These are phyloP conservation scores for Mycocentrospora acerina DNA, from an alignment of 2,329 filamentous ascomycete genomes.

Conservation along the genomic window DNA sequence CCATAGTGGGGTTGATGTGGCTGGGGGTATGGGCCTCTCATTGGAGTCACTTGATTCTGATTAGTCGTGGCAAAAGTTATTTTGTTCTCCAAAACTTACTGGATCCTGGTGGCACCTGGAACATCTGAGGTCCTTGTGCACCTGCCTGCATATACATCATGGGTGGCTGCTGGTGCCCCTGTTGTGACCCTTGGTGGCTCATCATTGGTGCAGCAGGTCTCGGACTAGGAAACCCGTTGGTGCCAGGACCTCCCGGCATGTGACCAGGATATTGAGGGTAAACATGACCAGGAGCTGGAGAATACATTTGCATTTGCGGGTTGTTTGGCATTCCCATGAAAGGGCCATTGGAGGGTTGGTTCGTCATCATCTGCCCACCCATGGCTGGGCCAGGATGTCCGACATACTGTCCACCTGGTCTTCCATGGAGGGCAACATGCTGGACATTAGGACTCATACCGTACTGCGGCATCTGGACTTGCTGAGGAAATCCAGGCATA, in stretches of 20 bases:
- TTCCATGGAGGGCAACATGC: slow-evolving; percentile 71
- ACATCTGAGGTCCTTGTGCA: slow-evolving; percentile 74
- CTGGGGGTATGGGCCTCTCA: slow-evolving; percentile 42
- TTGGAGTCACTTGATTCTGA: slow-evolving; percentile 37
- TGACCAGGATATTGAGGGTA: slow-evolving; percentile 62
- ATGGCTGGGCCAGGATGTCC: slow-evolving; percentile 70
- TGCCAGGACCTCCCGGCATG: slow-evolving; percentile 58
- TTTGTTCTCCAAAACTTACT: slow-evolving; percentile 59
- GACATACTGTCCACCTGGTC: slow-evolving; percentile 73
- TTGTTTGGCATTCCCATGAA: slow-evolving; percentile 70
- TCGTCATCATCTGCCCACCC: slow-evolving; percentile 77
- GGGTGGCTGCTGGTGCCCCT: slow-evolving; percentile 65
- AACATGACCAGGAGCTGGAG: slow-evolving; percentile 64
- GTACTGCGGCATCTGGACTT: slow-evolving; percentile 65
- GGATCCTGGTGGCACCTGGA: slow-evolving; percentile 70
- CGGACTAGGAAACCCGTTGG: slow-evolving; percentile 80
- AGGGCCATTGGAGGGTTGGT: slow-evolving; percentile 64
- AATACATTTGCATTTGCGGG: slow-evolving; percentile 81
- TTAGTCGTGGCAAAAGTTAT: slow-evolving; percentile 8
- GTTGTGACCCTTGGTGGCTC: slow-evolving; percentile 91
- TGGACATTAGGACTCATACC: slow-evolving; percentile 70
- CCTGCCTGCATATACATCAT: slow-evolving; percentile 75
- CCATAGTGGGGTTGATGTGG: slow-evolving; percentile 44
- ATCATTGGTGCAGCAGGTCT: slow-evolving; percentile 83
- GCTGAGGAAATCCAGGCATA: slow-evolving; percentile 50